Evolutionary conservation across 1,284 basidiomycete species (phyloP), one percentile per base, ranked within the genome.

Genomic region (Polyporus tsugae): DNA sequence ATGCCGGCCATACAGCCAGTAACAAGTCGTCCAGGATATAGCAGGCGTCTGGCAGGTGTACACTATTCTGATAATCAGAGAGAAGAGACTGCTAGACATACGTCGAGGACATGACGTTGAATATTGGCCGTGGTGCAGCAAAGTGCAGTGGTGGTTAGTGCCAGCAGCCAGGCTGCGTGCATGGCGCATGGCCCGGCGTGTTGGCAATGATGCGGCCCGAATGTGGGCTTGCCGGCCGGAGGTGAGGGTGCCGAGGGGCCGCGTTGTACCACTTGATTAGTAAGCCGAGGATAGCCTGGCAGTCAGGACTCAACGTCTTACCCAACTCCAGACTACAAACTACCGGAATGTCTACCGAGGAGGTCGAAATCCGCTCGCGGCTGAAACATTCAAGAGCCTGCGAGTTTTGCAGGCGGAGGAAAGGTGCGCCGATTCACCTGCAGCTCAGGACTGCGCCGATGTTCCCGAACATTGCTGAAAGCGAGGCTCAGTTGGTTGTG

Each of bases 381-480:
- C 38, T 57, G 62, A 63, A 63, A 33, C 52, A 63, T 19, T 90
- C 91, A 75, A 81, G 91, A 17, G 92, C 92, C 5, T 93, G 92
- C 74, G 92, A 93, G 74, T 84, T 87, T 0, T 93, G 92, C 74
- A 82, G 92, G 59, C 81, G 89, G 60, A 93, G 92, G 82, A 93
- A 93, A 82, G 88, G 91, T 91, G 70, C 60, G 86, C 80, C 6
- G n/a, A 0, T 44, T 39, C 44, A 53, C 29, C 29, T 52, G 62
- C 46, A 19, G 2, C 38, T 35, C 9, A 5, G 41, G 15, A 15
- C 44, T n/a, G 7, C n/a, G n/a, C 44, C 36, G 17, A 17, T n/a
- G 15, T 13, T 19, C 33, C 35, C 25, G 33, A 44, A 33, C 2
- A 2, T 15, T 22, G 46, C 60, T 42, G 36, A 42, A 36, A 44